These are phyloP conservation scores for Spinacia oleracea DNA, from an alignment of 179 eudicot genomes.

Conservation along the genomic window DNA sequence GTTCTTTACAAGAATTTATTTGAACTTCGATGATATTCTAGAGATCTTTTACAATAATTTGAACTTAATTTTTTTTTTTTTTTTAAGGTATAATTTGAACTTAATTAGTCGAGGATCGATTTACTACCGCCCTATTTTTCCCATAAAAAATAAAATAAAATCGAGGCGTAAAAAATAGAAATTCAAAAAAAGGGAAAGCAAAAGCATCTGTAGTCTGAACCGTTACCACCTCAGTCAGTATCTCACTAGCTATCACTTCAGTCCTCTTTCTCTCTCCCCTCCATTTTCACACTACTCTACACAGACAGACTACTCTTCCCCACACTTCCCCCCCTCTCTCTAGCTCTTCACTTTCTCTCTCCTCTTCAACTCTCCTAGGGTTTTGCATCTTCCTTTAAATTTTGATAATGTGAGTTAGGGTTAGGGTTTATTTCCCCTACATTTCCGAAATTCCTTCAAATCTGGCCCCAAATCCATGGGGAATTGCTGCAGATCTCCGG, in stretches of 20 bases:
- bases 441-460: not conserved
- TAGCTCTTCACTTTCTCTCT: not conserved
- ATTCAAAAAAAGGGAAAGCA: not conserved
- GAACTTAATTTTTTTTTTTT: too few relatives aligned
- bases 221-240: conserved; percentile 27
- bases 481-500: conserved; percentile 99
- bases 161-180: not conserved
- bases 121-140: too few relatives aligned
- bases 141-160: too few relatives aligned
- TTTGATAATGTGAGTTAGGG: conserved; percentile 13
- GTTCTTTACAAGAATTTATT: too few relatives aligned
- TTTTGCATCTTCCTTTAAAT: conserved; percentile 7
- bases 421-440: conserved; percentile 10
- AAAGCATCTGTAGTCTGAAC: conserved; percentile 30
- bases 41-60: too few relatives aligned
- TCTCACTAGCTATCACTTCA: not conserved
- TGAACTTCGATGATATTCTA: too few relatives aligned
- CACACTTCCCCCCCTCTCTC: not conserved
- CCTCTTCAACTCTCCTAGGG: conserved; percentile 17
- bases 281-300: conserved; percentile 13
- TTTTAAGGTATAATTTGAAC: too few relatives aligned
- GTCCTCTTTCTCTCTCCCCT: conserved; percentile 26
- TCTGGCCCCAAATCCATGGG: conserved; percentile 51
- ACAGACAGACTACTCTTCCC: not conserved
- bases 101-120: too few relatives aligned